phyloP scores from a whole-genome alignment of 2,329 filamentous ascomycete genomes.

The Aspergillus fischeri region DNA sequence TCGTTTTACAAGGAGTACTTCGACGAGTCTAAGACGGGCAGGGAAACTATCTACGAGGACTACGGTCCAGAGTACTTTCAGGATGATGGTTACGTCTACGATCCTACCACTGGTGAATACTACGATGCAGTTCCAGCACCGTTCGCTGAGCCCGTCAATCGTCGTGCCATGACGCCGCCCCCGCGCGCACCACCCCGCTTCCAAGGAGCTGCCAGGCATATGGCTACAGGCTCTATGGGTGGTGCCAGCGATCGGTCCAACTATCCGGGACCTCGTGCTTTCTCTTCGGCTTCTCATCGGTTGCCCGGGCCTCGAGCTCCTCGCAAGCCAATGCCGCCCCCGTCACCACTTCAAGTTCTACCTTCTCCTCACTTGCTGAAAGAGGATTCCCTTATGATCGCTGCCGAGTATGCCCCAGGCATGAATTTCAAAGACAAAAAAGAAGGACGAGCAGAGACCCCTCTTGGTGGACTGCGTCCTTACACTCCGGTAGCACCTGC shows the following conservation, averaged over 20 bases:
- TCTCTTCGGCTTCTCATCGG: conserved; percentile 58
- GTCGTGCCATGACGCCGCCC: conserved; percentile 93
- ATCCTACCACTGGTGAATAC: conserved; percentile 39
- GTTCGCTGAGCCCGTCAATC: conserved; percentile 77
- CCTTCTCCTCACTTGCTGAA: conserved; percentile 81
- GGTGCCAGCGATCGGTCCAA: conserved; percentile 25
- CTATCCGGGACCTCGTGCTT: conserved; percentile 53
- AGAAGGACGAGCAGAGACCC: conserved; percentile 62
- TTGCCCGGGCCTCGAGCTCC: conserved; percentile 42
- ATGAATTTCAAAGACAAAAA: conserved; percentile 62
- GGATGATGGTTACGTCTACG: conserved; percentile 58
- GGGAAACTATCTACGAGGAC: conserved; percentile 66
- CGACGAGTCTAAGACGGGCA: conserved; percentile 66
- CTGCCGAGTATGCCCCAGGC: conserved; percentile 85
- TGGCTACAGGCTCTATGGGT: conserved; percentile 43
- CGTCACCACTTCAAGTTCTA: conserved; percentile 66
- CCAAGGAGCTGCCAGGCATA: conserved; percentile 43
- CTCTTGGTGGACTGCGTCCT: conserved; percentile 55
- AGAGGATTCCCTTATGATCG: conserved; percentile 70
- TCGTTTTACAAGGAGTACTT: conserved; percentile 99
- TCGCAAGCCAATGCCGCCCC: conserved; percentile 66
- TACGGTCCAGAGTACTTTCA: conserved; percentile 66
- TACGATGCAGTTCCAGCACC: conserved; percentile 44
- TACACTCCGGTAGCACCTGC: conserved; percentile 71
- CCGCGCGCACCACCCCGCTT: conserved; percentile 63